Evolutionary conservation across 306 rosid species (phyloP).

Genomic region (Amphicarpaea edgeworthii): DNA sequence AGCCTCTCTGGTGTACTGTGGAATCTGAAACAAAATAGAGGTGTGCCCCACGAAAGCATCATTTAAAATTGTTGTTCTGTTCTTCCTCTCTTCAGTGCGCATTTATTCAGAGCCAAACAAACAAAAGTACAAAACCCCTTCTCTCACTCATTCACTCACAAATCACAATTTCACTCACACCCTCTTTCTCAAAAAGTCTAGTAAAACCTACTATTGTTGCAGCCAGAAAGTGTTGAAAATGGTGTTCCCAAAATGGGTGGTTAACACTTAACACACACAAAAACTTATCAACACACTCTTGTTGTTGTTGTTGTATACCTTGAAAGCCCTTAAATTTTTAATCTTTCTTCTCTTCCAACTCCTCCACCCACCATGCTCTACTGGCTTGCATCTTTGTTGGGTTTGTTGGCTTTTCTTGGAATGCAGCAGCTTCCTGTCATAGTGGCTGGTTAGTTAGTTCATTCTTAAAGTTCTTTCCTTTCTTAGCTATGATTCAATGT

Average conservation of each 20-base stretch:
- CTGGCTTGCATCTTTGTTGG: slow-evolving; percentile 54
- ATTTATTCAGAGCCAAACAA: slow-evolving; percentile 45
- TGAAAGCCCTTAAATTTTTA: slow-evolving; percentile 28
- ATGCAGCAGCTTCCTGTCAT: slow-evolving; percentile 65
- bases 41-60: slow-evolving; percentile 46
- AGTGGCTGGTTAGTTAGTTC: slow-evolving; percentile 77
- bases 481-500: slow-evolving; percentile 30
- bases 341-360: slow-evolving; percentile 40
- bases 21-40: slow-evolving; percentile 43
- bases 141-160: slow-evolving; percentile 4
- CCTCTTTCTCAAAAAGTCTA: slow-evolving; percentile 34
- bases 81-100: slow-evolving; percentile 43
- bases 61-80: slow-evolving; percentile 17
- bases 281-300: slow-evolving; percentile 10
- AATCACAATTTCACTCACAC: background rate
- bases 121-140: slow-evolving; percentile 28
- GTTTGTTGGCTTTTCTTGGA: slow-evolving; percentile 65
- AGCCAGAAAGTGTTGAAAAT: background rate
- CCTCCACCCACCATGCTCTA: slow-evolving; percentile 59
- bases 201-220: slow-evolving; percentile 36
- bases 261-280: background rate
- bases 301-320: slow-evolving; percentile 29
- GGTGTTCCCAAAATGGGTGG: slow-evolving; percentile 48
- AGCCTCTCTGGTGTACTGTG: slow-evolving; percentile 2
- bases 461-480: slow-evolving; percentile 46